A percentile compares a stretch with the other conserved stretches of the same genome.
Evolutionary conservation across 768 basidiomycete species (phyloP).

Genomic region (Russula lepida): DNA sequence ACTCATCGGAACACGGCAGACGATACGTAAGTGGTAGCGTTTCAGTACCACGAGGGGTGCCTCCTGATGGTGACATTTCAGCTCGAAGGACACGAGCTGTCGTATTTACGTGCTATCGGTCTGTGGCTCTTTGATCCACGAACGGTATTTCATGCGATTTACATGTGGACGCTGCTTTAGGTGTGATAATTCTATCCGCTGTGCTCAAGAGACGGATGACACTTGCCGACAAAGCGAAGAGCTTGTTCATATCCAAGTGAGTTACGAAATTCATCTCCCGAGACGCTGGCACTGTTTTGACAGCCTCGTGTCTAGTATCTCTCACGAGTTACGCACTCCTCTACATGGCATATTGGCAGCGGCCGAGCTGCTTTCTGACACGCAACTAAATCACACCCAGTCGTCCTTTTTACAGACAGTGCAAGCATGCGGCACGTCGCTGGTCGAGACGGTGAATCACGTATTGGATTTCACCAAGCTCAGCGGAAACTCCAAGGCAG

Average conservation of each 20-base stretch:
- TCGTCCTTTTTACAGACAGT: constrained; percentile 85
- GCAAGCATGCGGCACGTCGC: constrained; percentile 89
- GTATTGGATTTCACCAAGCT: constrained; percentile 95
- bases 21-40: constrained; percentile 54
- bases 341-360: constrained; percentile 92
- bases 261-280: constrained; percentile 20
- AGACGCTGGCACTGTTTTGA: background rate
- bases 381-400: constrained; percentile 72
- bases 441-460: constrained; percentile 95
- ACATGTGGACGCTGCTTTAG: constrained; percentile 26
- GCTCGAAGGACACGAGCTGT: constrained; percentile 85
- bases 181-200: constrained; percentile 88
- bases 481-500: constrained; percentile 74
- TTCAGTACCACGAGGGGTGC: background rate
- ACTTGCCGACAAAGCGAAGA: constrained; percentile 90
- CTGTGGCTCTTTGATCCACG: background rate
- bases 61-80: constrained; percentile 24
- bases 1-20: constrained; percentile 68
- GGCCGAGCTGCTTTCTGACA: constrained; percentile 85
- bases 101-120: constrained; percentile 88
- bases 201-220: constrained; percentile 90
- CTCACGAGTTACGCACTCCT: constrained; percentile 85
- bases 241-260: constrained; percentile 85
- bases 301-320: constrained; percentile 48
- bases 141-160: background rate